Evolutionary conservation across 257 asterid species (phyloP).

Genomic region (Solanum dulcamara): DNA sequence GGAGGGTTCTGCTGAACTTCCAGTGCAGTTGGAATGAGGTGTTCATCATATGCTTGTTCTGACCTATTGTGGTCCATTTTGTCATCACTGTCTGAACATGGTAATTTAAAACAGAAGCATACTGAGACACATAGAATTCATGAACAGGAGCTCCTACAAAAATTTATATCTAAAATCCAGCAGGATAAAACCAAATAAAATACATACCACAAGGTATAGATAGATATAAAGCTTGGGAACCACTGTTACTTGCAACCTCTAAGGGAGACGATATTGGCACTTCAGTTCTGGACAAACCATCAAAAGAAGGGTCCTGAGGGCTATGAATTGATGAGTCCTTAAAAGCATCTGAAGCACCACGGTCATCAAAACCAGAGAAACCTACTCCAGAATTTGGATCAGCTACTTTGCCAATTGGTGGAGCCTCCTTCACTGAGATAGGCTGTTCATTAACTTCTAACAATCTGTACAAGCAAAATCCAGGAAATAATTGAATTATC

Average conservation of each 20-base stretch:
- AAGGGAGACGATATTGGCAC: not conserved
- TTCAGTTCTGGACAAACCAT: not conserved
- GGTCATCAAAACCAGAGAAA: slow-evolving; percentile 10
- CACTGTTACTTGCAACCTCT: slow-evolving; percentile 8
- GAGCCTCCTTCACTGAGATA: slow-evolving; percentile 3
- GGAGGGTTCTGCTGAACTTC: not conserved
- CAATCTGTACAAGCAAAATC: not conserved
- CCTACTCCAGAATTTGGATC: slow-evolving; percentile 12
- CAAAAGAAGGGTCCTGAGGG: slow-evolving; percentile 3
- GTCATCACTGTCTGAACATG: slow-evolving; percentile 22
- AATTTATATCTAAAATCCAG: not conserved
- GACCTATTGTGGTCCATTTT: slow-evolving; percentile 30
- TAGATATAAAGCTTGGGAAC: slow-evolving; percentile 11
- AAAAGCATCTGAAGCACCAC: slow-evolving; percentile 8
- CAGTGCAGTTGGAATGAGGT: not conserved
- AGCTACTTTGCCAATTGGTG: slow-evolving; percentile 2
- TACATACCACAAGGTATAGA: slow-evolving; percentile 31
- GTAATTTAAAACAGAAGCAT: slow-evolving; percentile 1
- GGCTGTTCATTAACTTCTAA: not conserved
- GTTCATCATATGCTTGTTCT: slow-evolving; percentile 20
- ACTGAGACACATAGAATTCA: not conserved
- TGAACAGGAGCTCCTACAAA: not conserved
- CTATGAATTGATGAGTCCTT: slow-evolving; percentile 1
- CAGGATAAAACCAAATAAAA: not conserved
- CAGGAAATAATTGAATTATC: not conserved